A percentile compares a stretch with the other conserved stretches of the same genome.
Conservation (phyloP, 2,329 filamentous ascomycete species). For the Ascochyta clinopodiicola region DNA sequence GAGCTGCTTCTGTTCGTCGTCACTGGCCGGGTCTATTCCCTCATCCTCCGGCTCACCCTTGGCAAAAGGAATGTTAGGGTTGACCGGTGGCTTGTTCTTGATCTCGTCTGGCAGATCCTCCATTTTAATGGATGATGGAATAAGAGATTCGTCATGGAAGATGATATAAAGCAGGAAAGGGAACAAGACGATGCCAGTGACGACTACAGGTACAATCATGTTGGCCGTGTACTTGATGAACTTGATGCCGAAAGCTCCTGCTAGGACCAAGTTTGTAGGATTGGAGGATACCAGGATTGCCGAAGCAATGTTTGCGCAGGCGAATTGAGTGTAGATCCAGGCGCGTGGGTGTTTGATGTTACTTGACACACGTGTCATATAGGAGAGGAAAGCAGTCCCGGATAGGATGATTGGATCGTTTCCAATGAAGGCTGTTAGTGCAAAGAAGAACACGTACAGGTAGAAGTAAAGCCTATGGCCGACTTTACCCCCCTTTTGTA, state of each 20-base stretch:
- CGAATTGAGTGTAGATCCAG: slow-evolving; percentile 76
- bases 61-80: slow-evolving; percentile 74
- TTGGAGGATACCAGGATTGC: slow-evolving; percentile 80
- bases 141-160: slow-evolving; percentile 68
- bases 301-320: slow-evolving; percentile 75
- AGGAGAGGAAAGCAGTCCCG: slow-evolving; percentile 75
- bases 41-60: slow-evolving; percentile 62
- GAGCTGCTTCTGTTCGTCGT: slow-evolving; percentile 60
- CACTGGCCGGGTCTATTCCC: slow-evolving; percentile 53
- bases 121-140: slow-evolving; percentile 71
- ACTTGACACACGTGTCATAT: slow-evolving; percentile 77
- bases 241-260: slow-evolving; percentile 73
- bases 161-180: slow-evolving; percentile 74
- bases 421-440: slow-evolving; percentile 70
- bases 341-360: slow-evolving; percentile 75
- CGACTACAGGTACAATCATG: slow-evolving; percentile 74
- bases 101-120: slow-evolving; percentile 68
- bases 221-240: slow-evolving; percentile 79
- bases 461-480: slow-evolving; percentile 75
- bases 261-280: slow-evolving; percentile 76
- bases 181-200: slow-evolving; percentile 72
- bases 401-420: slow-evolving; percentile 79
- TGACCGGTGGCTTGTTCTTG: slow-evolving; percentile 65
- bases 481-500: slow-evolving; percentile 70
- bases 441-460: slow-evolving; percentile 75